Conservation (phyloP, 2,329 filamentous ascomycete species). For the Talaromyces rugulosus region DNA sequence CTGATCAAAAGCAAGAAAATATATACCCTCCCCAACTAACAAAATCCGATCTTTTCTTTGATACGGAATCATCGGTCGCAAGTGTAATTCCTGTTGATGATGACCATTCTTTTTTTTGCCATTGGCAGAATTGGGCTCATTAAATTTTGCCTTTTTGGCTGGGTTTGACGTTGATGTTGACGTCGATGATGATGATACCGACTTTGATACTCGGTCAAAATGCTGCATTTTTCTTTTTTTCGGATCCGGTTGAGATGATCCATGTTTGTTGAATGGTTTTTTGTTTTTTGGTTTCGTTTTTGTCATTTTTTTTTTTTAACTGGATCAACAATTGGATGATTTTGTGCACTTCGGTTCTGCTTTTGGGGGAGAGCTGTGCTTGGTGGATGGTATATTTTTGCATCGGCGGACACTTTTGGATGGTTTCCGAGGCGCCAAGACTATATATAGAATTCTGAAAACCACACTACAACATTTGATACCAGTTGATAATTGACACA, state of each 20-base stretch:
- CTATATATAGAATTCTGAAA: no score
- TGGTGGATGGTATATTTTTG: neutral
- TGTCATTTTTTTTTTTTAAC: slow-evolving; percentile 1
- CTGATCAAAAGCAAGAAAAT: neutral
- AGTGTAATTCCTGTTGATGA: slow-evolving; percentile 13
- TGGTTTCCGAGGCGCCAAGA: neutral
- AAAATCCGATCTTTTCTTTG: slow-evolving; percentile 38
- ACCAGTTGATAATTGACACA: no score
- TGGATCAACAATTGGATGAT: no score
- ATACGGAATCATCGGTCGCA: slow-evolving; percentile 36
- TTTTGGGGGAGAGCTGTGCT: neutral
- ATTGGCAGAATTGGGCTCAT: neutral
- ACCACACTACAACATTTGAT: neutral
- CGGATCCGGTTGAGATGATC: slow-evolving; percentile 17
- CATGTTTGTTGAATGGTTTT: slow-evolving; percentile 13
- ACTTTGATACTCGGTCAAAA: slow-evolving; percentile 7
- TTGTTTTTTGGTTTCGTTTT: slow-evolving; percentile 13
- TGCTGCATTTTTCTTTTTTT: slow-evolving; percentile 14
- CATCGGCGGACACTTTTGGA: neutral
- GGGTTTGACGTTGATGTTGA: neutral
- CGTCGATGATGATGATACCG: neutral
- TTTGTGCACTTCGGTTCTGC: neutral
- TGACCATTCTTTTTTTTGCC: neutral
- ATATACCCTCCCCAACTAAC: slow-evolving; percentile 42
- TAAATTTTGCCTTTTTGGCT: slow-evolving; percentile 7